Base-by-base conservation (phyloP, 2,329 filamentous ascomycete species). In the Calonectria henricotiae region DNA sequence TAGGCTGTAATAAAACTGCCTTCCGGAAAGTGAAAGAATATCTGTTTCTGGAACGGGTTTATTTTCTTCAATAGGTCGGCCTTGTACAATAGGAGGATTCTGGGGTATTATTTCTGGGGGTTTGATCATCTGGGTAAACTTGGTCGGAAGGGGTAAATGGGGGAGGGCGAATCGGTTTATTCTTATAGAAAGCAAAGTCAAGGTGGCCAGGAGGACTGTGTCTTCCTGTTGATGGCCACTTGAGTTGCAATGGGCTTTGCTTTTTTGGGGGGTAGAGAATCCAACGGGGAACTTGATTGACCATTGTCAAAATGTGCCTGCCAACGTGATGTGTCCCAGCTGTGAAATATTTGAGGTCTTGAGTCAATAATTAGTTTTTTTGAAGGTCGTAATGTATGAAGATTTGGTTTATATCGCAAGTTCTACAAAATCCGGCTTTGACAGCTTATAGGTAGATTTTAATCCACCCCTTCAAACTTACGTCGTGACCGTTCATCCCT, bases 51-150 rank as follows among this genome's bases (percentile, higher is more conserved):
- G 25, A 30, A 39, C 37, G n/a, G 25, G 27, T 41, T 39, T 25
- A 23, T 55, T 39, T 62, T 58, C 37, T 39, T 44, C 37, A 41
- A 49, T 44, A 55, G 41, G 55, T 27, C 46, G 64, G 62, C 62
- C 54, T 70, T 76, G 74, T 76, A 76, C 66, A 70, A 60, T 75
- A 72, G 46, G 69, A 63, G 66, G 69, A 60, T 58, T 67, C 43
- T n/a, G 43, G 64, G 61, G 27, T 30, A 46, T 47, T 15, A 47
- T 65, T 35, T 39, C 23, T 60, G 27, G 43, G 39, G 41, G 44
- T 71, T 65, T 44, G 41, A 62, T 63, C 41, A 63, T 71, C 6
- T 51, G 68, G 58, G 60, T 51, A 46, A 49, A 67, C 43, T 47
- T 49, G 67, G 41, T 43, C 5, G 47, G 64, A 47, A 30, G 32